Conservation (phyloP, 176 grass and related monocot species). For the Typha latifolia region DNA sequence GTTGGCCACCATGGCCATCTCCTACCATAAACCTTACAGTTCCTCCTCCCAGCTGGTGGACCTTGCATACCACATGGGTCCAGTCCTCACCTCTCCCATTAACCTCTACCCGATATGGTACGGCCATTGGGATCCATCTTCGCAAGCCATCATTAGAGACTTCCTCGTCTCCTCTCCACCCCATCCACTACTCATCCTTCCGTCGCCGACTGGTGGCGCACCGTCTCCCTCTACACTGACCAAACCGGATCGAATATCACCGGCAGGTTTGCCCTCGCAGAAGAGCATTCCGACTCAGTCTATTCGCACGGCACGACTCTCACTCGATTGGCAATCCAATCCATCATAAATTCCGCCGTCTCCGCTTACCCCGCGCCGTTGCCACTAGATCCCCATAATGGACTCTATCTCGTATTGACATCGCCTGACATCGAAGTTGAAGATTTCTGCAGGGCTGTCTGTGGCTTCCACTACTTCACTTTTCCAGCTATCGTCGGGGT, state of each 20-base stretch:
- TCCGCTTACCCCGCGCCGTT: conserved; percentile 39
- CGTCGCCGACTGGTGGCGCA: conserved; percentile 58
- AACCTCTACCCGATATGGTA: conserved; percentile 94
- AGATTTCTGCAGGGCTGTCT: conserved; percentile 78
- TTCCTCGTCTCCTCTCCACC: conserved; percentile 68
- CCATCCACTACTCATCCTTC: conserved; percentile 7
- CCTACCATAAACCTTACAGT: background rate
- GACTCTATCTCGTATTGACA: conserved; percentile 74
- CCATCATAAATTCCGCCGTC: conserved; percentile 52
- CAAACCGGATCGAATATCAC: conserved; percentile 65
- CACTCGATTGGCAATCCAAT: conserved; percentile 45
- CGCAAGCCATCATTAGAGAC: conserved; percentile 62
- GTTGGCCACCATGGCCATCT: background rate
- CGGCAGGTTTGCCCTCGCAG: conserved; percentile 36
- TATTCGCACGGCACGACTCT: conserved; percentile 73
- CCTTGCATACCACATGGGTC: conserved; percentile 70
- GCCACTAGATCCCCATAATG: conserved; percentile 54
- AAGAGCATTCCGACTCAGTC: conserved; percentile 38
- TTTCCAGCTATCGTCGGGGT: conserved; percentile 66
- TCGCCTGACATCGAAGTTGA: conserved; percentile 65
- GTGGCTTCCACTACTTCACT: conserved; percentile 93
- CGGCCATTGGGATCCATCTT: conserved; percentile 50
- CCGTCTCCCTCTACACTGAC: conserved; percentile 59
- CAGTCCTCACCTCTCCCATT: conserved; percentile 46
- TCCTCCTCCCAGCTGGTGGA: background rate